These are phyloP conservation scores for Diaporthe batatas DNA, from an alignment of 2,329 filamentous ascomycete genomes.

Conservation along the genomic window DNA sequence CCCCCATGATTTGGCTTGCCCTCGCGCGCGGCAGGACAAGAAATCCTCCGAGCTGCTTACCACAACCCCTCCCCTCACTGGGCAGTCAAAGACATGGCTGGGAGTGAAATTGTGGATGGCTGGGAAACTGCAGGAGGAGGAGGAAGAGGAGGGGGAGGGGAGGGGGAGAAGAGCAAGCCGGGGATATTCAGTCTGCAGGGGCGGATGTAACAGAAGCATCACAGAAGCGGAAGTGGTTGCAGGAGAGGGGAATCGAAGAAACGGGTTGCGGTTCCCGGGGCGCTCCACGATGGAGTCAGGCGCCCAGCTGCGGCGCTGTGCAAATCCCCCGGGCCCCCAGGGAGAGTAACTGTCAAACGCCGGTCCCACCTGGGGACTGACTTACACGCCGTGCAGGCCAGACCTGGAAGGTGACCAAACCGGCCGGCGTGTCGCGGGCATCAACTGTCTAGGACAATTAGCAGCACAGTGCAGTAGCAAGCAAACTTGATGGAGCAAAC, in stretches of 20 bases:
- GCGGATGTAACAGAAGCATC: constrained; percentile 28
- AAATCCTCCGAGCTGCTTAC: neutral
- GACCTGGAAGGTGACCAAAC: neutral
- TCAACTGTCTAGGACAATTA: too few species aligned
- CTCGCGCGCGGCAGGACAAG: neutral
- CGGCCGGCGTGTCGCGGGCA: neutral
- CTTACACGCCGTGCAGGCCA: constrained; percentile 30
- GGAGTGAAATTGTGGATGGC: constrained; percentile 21
- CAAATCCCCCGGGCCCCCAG: constrained; percentile 30
- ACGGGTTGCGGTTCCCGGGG: constrained; percentile 6
- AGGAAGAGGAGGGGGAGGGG: neutral
- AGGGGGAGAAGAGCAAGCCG: neutral
- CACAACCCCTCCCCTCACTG: neutral
- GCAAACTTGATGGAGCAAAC: neutral
- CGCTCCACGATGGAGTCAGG: constrained; percentile 28
- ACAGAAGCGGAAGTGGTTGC: constrained; percentile 33
- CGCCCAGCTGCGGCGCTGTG: constrained; percentile 25
- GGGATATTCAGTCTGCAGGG: constrained; percentile 9
- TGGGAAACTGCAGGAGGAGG: constrained; percentile 5
- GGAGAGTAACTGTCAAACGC: constrained; percentile 6
- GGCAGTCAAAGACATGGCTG: constrained; percentile 23
- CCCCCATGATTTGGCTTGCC: neutral
- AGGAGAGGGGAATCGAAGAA: constrained; percentile 29
- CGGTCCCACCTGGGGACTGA: constrained; percentile 17
- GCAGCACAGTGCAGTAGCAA: neutral